Base-by-base conservation (phyloP, 805 yeast species). In the Myxozyma neotropica region DNA sequence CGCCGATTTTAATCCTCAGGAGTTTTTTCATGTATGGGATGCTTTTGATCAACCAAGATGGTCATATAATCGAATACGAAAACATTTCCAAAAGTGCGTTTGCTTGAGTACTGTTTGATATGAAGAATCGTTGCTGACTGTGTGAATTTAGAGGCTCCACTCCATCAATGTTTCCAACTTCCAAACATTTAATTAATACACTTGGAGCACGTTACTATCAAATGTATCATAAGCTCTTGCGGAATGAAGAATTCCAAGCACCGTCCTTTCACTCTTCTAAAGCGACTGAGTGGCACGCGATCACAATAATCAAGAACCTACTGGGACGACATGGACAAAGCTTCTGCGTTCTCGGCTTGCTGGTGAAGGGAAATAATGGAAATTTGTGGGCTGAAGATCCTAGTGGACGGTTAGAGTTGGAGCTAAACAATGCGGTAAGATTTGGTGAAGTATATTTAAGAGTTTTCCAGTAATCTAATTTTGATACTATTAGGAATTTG, bases 321-420 rank as follows among this genome's bases (percentile, higher is more conserved):
- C 72, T 94, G 29, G 99, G 99, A 31, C 77, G 96, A 55, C 88
- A 87, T 67, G 93, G 93, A 3, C 78, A 82, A 54, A 79, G 83
- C 57, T 94, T 94, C 70, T 75, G 88, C 6, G 70, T 94, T 1
- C 83, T 92, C 68, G 99, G 99, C 0, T 75, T 91, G 58, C 72
- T 94, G 10, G 78, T 85, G 1, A 78, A 79, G 58, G 84, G 84
- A 55, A 76, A 82, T 10, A 82, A 80, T 53, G 96, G 93, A 0
- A 76, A 80, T n/a, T 87, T 83, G 82, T 82, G 82, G 48, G 71
- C 95, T 29, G 96, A 91, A 69, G 99, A 94, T 71, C 81, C 86
- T 3, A 82, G 91, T 0, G 96, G 90, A 59, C 74, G 79, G 44
- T 85, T 93, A 10, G 86, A 83, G 65, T 74, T 94, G 13, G 88